Evolutionary conservation across 129 eudicot species (phyloP).

Genomic region (Pulicaria dysenterica): DNA sequence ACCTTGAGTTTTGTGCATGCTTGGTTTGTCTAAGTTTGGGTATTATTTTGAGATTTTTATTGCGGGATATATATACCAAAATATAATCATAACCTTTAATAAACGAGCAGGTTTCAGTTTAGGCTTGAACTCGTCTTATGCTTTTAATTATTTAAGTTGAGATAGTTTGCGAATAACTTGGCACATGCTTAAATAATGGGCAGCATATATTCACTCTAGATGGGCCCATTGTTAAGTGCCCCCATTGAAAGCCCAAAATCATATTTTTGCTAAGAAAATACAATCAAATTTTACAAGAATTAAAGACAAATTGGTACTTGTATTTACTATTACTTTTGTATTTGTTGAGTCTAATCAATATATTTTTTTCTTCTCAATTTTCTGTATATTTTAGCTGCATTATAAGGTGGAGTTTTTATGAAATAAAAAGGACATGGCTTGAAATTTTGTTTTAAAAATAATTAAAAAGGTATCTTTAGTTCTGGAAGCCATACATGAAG

Average conservation of each 20-base stretch:
- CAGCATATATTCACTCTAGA: background rate
- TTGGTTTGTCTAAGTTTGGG: too few relatives aligned
- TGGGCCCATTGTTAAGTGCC: background rate
- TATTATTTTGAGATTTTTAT: too few relatives aligned
- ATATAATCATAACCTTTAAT: too few relatives aligned
- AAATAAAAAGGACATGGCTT: conserved; percentile 30
- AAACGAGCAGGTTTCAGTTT: too few relatives aligned
- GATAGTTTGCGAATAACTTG: background rate
- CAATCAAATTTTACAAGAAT: background rate
- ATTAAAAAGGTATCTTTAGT: conserved; percentile 24
- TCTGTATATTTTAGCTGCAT: conserved; percentile 8
- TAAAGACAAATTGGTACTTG: background rate
- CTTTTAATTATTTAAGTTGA: too few relatives aligned
- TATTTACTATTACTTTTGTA: background rate
- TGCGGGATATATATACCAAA: too few relatives aligned
- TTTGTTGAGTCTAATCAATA: background rate
- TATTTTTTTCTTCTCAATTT: background rate
- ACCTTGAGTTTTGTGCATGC: too few relatives aligned
- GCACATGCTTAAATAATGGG: background rate
- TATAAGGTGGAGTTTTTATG: conserved; percentile 25
- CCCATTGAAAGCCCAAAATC: conserved; percentile 3
- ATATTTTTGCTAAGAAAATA: background rate
- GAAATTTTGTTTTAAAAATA: conserved; percentile 33
- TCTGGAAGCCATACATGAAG: conserved; percentile 38
- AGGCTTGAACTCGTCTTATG: too few relatives aligned